These are phyloP conservation scores for Xylaria cubensis DNA, from an alignment of 495 filamentous ascomycete species.

Conservation along the genomic window DNA sequence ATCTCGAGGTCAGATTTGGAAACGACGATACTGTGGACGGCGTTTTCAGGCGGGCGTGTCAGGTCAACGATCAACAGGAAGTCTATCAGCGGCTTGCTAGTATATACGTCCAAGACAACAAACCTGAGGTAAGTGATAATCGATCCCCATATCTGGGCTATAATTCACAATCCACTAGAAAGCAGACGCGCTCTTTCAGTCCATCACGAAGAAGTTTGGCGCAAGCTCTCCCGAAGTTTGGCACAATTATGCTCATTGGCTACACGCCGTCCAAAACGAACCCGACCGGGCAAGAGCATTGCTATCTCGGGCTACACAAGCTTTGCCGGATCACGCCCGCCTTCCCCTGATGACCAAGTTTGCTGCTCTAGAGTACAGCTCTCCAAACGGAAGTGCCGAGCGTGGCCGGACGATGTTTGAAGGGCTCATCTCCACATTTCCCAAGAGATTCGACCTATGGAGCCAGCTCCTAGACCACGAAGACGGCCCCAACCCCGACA, in stretches of 20 bases:
- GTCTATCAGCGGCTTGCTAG: constrained; percentile 89
- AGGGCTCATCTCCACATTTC: constrained; percentile 80
- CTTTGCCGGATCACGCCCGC: constrained; percentile 72
- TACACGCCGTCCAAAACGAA: constrained; percentile 71
- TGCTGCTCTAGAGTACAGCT: constrained; percentile 88
- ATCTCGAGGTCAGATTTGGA: constrained; percentile 91
- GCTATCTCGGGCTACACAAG: constrained; percentile 85
- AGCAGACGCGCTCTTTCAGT: constrained; percentile 88
- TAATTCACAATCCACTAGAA: constrained; percentile 60
- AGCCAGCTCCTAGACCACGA: constrained; percentile 90
- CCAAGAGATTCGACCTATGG: constrained; percentile 90
- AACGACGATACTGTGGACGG: constrained; percentile 83
- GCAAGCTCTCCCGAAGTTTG: constrained; percentile 77
- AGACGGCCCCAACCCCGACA: constrained; percentile 53
- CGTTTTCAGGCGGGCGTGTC: constrained; percentile 89
- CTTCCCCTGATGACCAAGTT: constrained; percentile 84
- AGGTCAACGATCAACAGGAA: constrained; percentile 89
- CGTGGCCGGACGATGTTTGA: constrained; percentile 95
- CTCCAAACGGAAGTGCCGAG: constrained; percentile 81
- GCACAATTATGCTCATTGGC: constrained; percentile 94
- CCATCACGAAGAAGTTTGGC: constrained; percentile 86
- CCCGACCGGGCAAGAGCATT: constrained; percentile 78
- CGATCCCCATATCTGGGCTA: constrained; percentile 13
- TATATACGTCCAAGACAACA: constrained; percentile 91
- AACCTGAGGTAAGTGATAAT: constrained; percentile 64